Conservation (phyloP, 805 yeast species). For the Hanseniaspora lindneri region DNA sequence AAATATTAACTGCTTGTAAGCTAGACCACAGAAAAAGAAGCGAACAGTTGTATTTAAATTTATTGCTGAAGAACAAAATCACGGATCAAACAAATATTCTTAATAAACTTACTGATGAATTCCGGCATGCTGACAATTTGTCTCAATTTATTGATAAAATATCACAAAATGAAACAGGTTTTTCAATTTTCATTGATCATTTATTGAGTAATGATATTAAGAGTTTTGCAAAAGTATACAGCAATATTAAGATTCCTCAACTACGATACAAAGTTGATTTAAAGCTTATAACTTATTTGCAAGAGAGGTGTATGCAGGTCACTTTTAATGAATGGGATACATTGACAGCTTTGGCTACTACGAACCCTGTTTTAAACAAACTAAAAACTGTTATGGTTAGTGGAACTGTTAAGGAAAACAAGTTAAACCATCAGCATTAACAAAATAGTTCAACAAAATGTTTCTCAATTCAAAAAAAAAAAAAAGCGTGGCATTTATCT, state of each 20-base stretch:
- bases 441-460: no score
- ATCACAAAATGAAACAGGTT: slow-evolving; percentile 8
- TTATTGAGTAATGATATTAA: slow-evolving; percentile 1
- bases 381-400: background rate
- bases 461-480: no score
- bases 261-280: background rate
- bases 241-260: background rate
- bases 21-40: background rate
- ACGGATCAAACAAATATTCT: slow-evolving; percentile 1
- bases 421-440: no score
- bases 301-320: background rate
- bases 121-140: background rate
- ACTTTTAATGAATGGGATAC: slow-evolving; percentile 4
- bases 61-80: slow-evolving; percentile 2
- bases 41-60: background rate
- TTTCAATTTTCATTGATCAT: background rate
- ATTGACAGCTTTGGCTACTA: background rate
- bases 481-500: no score
- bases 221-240: slow-evolving; percentile 5
- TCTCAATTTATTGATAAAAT: background rate
- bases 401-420: background rate
- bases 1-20: background rate
- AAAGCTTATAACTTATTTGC: background rate
- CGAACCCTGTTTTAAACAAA: background rate
- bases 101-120: background rate